Evolutionary conservation across 495 filamentous ascomycete species (phyloP), one percentile per base, ranked within the genome.

Genomic region (Penicillium bovifimosum): DNA sequence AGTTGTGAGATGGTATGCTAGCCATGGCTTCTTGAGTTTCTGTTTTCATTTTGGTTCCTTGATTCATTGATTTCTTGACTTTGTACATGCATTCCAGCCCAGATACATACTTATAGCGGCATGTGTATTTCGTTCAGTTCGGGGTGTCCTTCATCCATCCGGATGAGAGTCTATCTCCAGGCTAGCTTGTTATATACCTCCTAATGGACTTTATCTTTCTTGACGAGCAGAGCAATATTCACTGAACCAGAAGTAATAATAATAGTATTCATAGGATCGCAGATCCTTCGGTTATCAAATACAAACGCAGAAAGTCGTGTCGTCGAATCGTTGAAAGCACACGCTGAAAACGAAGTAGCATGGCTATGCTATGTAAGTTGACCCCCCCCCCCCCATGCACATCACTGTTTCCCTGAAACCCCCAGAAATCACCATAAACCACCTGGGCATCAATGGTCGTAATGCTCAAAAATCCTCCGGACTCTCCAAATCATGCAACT

Each of bases 381-480:
- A n/a, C n/a, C n/a, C n/a, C n/a, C n/a, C n/a, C n/a, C n/a, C n/a
- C 10, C 9, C 32, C 32, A 2, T 33, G 2, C 32, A 33, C 13
- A 33, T 33, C 32, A n/a, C n/a, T n/a, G n/a, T n/a, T n/a, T 11
- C 13, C 9, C 32, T 1, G 13, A 14, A 18, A 14, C 27, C 40
- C 24, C 16, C 40, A n/a, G 6, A 31, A 3, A 17, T 43, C 27
- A 9, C 27, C 10, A 27, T 5, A 17, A n/a, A n/a, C n/a, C n/a
- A n/a, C n/a, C n/a, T n/a, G n/a, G n/a, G n/a, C n/a, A n/a, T n/a
- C n/a, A n/a, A n/a, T n/a, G n/a, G n/a, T n/a, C n/a, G n/a, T n/a
- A n/a, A n/a, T n/a, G n/a, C n/a, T n/a, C 53, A 76, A 45, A 76
- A 76, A 54, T 76, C 73, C 36, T 76, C 73, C 1, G 73, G 73